These are phyloP conservation scores for Gynostemma pentaphyllum DNA, from an alignment of 306 rosid species.

Conservation along the genomic window DNA sequence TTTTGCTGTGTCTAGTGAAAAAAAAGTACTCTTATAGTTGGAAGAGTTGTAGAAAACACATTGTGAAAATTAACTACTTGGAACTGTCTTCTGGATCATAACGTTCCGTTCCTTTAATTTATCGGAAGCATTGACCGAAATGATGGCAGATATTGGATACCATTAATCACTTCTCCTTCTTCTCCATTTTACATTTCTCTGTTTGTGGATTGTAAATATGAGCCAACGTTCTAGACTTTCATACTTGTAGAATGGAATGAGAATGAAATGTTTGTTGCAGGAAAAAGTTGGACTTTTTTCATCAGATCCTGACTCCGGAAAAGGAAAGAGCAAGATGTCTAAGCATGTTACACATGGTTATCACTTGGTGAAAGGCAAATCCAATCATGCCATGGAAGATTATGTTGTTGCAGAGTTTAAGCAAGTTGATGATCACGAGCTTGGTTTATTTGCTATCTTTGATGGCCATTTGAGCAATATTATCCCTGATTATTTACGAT, in stretches of 20 bases:
- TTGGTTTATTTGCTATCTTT: slow-evolving; percentile 88
- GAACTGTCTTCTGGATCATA: background rate
- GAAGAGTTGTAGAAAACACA: background rate
- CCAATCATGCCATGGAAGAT: slow-evolving; percentile 80
- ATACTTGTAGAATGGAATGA: background rate
- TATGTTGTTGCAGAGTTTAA: slow-evolving; percentile 73
- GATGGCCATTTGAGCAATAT: slow-evolving; percentile 87
- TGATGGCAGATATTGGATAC: background rate
- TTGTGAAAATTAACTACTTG: background rate
- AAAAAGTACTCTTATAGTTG: background rate
- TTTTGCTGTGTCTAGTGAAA: too few relatives aligned
- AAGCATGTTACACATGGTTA: slow-evolving; percentile 71
- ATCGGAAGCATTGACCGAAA: background rate
- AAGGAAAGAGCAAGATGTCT: slow-evolving; percentile 94
- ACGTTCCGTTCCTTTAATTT: background rate
- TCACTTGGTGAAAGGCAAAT: slow-evolving; percentile 80
- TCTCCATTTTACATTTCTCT: too few relatives aligned
- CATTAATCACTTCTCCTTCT: background rate
- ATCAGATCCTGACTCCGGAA: slow-evolving; percentile 83
- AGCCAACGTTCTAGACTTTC: background rate
- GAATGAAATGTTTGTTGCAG: slow-evolving; percentile 25
- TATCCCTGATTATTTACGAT: slow-evolving; percentile 60
- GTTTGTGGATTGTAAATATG: background rate
- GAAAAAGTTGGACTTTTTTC: slow-evolving; percentile 68
- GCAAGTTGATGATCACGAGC: slow-evolving; percentile 59